Evolutionary conservation across 2,329 filamentous ascomycete species (phyloP).

Genomic region (Beauveria bassiana): DNA sequence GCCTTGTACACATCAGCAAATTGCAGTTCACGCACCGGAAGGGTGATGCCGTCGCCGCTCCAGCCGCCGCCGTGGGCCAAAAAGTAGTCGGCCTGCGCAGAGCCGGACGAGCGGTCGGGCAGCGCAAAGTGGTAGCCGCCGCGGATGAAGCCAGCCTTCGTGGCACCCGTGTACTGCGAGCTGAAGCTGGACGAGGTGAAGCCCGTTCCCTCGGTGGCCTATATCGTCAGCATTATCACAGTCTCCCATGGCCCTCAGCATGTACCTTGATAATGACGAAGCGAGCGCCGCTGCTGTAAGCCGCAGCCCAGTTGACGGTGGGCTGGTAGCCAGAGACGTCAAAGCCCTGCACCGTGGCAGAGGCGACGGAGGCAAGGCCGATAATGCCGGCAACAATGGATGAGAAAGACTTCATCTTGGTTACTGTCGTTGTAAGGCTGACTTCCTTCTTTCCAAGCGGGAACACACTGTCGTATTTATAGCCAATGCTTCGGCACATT

Average conservation of each 20-base stretch:
- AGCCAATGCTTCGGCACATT: neutral
- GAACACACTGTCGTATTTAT: neutral
- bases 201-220: conserved; percentile 46
- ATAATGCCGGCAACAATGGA: conserved; percentile 13
- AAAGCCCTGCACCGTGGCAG: conserved; percentile 30
- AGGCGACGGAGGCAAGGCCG: conserved; percentile 9
- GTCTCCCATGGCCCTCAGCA: neutral
- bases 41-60: conserved; percentile 43
- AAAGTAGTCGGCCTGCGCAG: conserved; percentile 44
- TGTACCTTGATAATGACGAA: conserved; percentile 38
- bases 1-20: neutral
- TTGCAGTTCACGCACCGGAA: conserved; percentile 26
- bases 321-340: conserved; percentile 35
- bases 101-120: conserved; percentile 34
- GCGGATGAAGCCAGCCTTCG: conserved; percentile 43
- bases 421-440: neutral
- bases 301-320: conserved; percentile 28
- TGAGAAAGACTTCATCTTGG: conserved; percentile 12
- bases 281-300: conserved; percentile 31
- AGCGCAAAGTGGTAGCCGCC: conserved; percentile 50
- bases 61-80: conserved; percentile 45
- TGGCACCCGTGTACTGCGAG: conserved; percentile 41
- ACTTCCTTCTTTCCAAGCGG: neutral
- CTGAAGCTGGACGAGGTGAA: conserved; percentile 39
- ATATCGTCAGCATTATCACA: neutral